Base-by-base conservation (phyloP, 768 basidiomycete species). In the Phylloporus sp. region DNA sequence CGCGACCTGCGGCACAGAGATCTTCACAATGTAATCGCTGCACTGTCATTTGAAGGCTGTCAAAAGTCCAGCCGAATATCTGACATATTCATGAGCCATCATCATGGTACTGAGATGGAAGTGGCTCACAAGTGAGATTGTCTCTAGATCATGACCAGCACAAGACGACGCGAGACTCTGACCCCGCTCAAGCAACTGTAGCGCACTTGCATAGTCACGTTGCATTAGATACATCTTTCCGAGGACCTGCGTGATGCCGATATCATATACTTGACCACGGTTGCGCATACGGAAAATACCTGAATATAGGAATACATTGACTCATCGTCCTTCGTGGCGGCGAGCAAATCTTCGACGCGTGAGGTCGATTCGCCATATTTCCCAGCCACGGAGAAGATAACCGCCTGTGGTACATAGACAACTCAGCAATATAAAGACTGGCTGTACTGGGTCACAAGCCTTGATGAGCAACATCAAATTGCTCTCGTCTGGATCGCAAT, bases 11-110 rank as follows among this genome's bases (percentile, higher is more conserved):
- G 1, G 24, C 38, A 35, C 9, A 8, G 13, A 37, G 27, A 22
- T 8, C 20, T 21, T 44, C 43, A 9, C 43, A 43, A 15, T 28
- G 8, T 28, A 2, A 5, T 7, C n/a, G 37, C 3, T 29, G 13
- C 6, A 4, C 39, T 1, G 20, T 36, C 9, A 47, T 28, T 1
- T 1, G 23, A 34, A 47, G 44, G 4, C 27, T 28, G 6, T 51
- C 50, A 8, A 51, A 51, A 9, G 1, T 26, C 50, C 50, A 47
- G 31, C 23, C 36, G 15, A 48, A 52, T 43, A 52, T 42, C 46
- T 48, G 13, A 2, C 20, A 3, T 2, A 14, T 7, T n/a, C 14
- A 6, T 36, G 5, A 42, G 10, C 10, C 15, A 1, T 22, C 7
- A 7, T 7, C 6, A 32, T 20, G 13, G 7, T 8, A 6, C 3